A percentile compares a stretch with the other conserved stretches of the same genome.
Conservation (phyloP, 2,329 filamentous ascomycete species). For the Polychaeton citri region DNA sequence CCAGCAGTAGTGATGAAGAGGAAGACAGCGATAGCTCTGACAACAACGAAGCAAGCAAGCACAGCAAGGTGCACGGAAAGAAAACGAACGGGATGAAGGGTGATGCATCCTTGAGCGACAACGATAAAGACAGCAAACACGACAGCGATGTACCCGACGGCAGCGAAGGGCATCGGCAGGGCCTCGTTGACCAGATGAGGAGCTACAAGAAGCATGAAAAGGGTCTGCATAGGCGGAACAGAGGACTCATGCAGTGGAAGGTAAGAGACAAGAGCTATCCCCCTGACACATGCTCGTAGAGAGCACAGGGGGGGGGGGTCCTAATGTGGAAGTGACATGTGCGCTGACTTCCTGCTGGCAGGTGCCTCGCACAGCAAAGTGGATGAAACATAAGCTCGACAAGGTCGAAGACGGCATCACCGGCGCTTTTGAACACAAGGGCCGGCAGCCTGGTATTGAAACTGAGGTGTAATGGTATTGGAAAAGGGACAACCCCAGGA, state of each 20-base stretch:
- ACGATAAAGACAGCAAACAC: slow-evolving; percentile 2
- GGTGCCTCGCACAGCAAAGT: slow-evolving; percentile 41
- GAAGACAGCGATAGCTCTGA: slow-evolving; percentile 7
- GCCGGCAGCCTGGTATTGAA: slow-evolving; percentile 48
- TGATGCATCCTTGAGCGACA: slow-evolving; percentile 1
- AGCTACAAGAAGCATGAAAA: slow-evolving; percentile 49
- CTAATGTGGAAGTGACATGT: neutral
- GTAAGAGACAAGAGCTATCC: too few species aligned
- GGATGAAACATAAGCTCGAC: slow-evolving; percentile 46
- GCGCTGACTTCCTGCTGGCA: slow-evolving; percentile 17
- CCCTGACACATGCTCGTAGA: too few species aligned
- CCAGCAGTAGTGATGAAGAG: slow-evolving; percentile 2
- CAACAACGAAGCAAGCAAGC: slow-evolving; percentile 5
- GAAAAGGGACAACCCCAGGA: too few species aligned
- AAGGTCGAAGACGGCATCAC: slow-evolving; percentile 33
- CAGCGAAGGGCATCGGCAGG: slow-evolving; percentile 5
- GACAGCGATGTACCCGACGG: slow-evolving; percentile 27
- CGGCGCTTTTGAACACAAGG: slow-evolving; percentile 43
- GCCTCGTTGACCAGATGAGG: slow-evolving; percentile 30
- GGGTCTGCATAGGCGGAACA: slow-evolving; percentile 50
- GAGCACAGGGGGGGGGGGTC: too few species aligned
- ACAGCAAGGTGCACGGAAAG: slow-evolving; percentile 1
- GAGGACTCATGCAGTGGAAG: slow-evolving; percentile 63
- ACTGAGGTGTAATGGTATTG: slow-evolving; percentile 46
- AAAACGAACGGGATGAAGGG: slow-evolving; percentile 1